Percentiles rank a stretch among this genome's conserved stretches.
phyloP scores from a whole-genome alignment of 2,329 filamentous ascomycete genomes.

The Fusarium sp. region DNA sequence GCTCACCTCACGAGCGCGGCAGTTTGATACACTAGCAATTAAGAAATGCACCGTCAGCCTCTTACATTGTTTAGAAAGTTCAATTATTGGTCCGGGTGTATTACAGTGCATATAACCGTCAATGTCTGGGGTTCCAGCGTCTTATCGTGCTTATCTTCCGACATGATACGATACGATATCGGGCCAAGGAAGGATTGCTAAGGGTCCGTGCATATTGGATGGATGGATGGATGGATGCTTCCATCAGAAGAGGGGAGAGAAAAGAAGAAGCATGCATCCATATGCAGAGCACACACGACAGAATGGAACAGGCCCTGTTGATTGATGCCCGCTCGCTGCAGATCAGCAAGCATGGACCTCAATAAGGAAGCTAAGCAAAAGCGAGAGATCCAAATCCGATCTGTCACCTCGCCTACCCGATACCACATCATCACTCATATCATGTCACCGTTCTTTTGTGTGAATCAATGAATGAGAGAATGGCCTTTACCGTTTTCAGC shows the following conservation, averaged over 20 bases:
- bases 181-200: not conserved
- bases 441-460: not conserved
- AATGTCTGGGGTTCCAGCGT: not conserved
- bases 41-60: not conserved
- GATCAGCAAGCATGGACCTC: constrained; percentile 4
- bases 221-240: not conserved
- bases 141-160: constrained; percentile 7
- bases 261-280: not conserved
- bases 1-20: not conserved
- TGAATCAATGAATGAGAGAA: constrained; percentile 3
- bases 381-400: constrained; percentile 15
- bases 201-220: not conserved
- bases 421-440: not conserved
- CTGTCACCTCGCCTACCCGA: constrained; percentile 1
- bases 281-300: not conserved
- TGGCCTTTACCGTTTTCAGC: constrained; percentile 11
- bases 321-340: not conserved
- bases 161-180: not conserved
- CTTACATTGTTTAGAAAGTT: not conserved
- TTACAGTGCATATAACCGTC: constrained; percentile 3
- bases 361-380: not conserved
- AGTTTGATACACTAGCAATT: constrained; percentile 6
- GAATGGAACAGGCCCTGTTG: not conserved
- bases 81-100: constrained; percentile 12
- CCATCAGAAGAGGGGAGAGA: not conserved